A percentile compares a stretch with the other conserved stretches of the same genome.
Evolutionary conservation across 1,284 basidiomycete species (phyloP).

Genomic region (Malassezia obtusa): DNA sequence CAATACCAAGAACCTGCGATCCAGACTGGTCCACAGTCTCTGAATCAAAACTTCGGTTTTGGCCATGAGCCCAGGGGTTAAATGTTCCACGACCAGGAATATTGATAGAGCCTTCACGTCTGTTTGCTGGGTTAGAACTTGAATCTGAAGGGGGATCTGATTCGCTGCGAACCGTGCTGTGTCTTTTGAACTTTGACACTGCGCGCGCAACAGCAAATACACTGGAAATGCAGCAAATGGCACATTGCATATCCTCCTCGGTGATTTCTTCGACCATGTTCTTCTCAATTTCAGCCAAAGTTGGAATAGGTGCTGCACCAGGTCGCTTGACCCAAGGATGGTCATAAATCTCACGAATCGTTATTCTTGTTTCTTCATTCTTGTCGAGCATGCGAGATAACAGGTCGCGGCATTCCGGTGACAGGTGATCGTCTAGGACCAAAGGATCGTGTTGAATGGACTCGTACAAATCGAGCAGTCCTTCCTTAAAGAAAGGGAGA

Average conservation of each 20-base stretch:
- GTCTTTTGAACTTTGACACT: constrained; percentile 40
- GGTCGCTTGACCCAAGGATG: constrained; percentile 35
- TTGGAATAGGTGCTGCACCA: constrained; percentile 22
- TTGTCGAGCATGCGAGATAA: constrained; percentile 35
- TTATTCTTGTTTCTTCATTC: constrained; percentile 31
- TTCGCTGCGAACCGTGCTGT: background rate
- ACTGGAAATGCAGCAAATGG: constrained; percentile 41
- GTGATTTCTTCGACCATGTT: constrained; percentile 36
- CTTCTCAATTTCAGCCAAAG: constrained; percentile 25
- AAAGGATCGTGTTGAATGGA: constrained; percentile 50
- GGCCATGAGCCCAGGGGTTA: no score
- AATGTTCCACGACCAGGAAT: no score
- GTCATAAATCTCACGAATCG: constrained; percentile 25
- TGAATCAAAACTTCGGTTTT: no score
- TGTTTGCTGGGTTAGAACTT: no score
- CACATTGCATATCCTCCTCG: constrained; percentile 41
- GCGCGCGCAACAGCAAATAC: constrained; percentile 45
- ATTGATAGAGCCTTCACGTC: no score
- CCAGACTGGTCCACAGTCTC: no score
- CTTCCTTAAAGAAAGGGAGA: constrained; percentile 52
- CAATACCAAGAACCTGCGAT: no score
- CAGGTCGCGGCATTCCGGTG: constrained; percentile 23
- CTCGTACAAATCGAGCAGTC: constrained; percentile 53
- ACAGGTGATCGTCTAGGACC: constrained; percentile 29
- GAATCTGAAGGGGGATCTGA: background rate